phyloP scores from a whole-genome alignment of 768 basidiomycete genomes.

The Rhodotorula toruloides region DNA sequence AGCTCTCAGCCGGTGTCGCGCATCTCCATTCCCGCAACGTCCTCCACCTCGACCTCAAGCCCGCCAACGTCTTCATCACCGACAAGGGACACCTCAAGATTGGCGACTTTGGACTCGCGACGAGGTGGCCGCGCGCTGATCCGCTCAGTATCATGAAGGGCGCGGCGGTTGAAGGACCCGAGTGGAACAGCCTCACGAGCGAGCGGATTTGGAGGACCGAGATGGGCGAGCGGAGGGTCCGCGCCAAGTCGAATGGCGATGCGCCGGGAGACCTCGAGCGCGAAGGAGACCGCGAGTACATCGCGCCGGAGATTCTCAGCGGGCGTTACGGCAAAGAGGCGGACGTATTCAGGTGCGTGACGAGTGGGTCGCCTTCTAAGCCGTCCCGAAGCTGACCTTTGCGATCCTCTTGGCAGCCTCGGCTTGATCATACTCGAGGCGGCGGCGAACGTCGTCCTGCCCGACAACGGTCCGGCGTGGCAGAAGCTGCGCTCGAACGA shows the following conservation, averaged over 20 bases:
- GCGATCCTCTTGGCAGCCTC: slow-evolving; percentile 57
- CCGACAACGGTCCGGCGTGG: slow-evolving; percentile 93
- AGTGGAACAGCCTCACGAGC: slow-evolving; percentile 45
- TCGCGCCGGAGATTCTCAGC: slow-evolving; percentile 91
- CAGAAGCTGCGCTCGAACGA: slow-evolving; percentile 85
- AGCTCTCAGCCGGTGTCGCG: slow-evolving; percentile 77
- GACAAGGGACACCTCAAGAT: slow-evolving; percentile 83
- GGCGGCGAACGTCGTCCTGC: slow-evolving; percentile 90
- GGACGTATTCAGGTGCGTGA: slow-evolving; percentile 86
- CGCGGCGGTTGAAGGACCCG: slow-evolving; percentile 35
- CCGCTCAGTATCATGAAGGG: slow-evolving; percentile 44
- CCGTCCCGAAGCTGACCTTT: slow-evolving; percentile 21
- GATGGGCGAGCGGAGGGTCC: slow-evolving; percentile 27
- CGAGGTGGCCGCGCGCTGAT: slow-evolving; percentile 69
- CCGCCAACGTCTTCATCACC: slow-evolving; percentile 91
- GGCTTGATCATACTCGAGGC: slow-evolving; percentile 95
- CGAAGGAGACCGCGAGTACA: slow-evolving; percentile 94
- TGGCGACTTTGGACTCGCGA: slow-evolving; percentile 99
- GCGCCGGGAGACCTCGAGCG: slow-evolving; percentile 59
- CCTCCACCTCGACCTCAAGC: slow-evolving; percentile 94
- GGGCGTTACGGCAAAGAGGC: slow-evolving; percentile 88
- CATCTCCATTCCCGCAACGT: slow-evolving; percentile 85
- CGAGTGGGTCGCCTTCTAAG: slow-evolving; percentile 1
- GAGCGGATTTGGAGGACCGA: slow-evolving; percentile 28
- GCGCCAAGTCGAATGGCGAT: slow-evolving; percentile 40